Evolutionary conservation across 2,329 filamentous ascomycete genomes (phyloP), one percentile per base, ranked within the genome.

Genomic region (Cytospora chrysosperma): DNA sequence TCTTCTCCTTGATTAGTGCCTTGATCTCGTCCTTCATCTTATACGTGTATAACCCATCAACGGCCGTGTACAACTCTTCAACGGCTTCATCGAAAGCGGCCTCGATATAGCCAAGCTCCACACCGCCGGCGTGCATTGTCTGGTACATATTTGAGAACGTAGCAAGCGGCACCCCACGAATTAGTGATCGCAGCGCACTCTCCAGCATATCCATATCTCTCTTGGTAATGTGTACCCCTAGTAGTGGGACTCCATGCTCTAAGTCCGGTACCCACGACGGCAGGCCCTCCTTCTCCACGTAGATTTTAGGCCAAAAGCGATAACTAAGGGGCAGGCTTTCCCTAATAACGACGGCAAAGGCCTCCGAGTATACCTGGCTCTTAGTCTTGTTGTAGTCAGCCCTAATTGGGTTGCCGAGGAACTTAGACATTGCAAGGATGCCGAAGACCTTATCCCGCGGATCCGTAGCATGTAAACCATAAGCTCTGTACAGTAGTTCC

Each of bases 261-360:
- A 61, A 32, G 5, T 61, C 50, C 17, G 59, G 37, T 13, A 61
- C 59, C 59, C 59, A 61, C 0, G 59, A 61, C 8, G 59, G 59
- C 40, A 61, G 19, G 19, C 55, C 55, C 17, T 28, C 32, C 28
- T 32, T 57, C 19, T 49, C 43, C 9, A n/a, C n/a, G n/a, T n/a
- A n/a, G n/a, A n/a, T n/a, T n/a, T n/a, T n/a, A n/a, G n/a, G n/a
- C n/a, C n/a, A n/a, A n/a, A n/a, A n/a, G n/a, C n/a, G n/a, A n/a
- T n/a, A n/a, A n/a, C n/a, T n/a, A n/a, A n/a, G n/a, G n/a, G n/a
- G n/a, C n/a, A n/a, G n/a, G n/a, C n/a, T n/a, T n/a, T n/a, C n/a
- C n/a, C n/a, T n/a, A n/a, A n/a, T n/a, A n/a, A n/a, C n/a, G n/a
- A n/a, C n/a, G n/a, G n/a, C n/a, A n/a, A n/a, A n/a, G n/a, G n/a